Evolutionary conservation across 768 basidiomycete species (phyloP).

Genomic region (Pleurotus ostreatus): DNA sequence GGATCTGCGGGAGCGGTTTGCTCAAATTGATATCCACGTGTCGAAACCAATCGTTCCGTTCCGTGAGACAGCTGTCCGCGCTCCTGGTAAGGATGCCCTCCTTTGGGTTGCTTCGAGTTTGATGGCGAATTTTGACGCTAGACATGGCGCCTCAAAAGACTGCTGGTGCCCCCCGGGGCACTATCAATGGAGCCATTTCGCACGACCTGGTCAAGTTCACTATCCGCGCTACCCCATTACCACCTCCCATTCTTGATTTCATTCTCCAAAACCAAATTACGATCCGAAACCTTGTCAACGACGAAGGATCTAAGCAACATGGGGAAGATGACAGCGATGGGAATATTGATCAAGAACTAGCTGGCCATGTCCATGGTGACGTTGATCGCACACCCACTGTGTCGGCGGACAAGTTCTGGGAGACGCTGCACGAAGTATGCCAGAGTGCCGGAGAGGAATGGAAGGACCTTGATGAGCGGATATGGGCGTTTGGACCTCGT

Average conservation of each 20-base stretch:
- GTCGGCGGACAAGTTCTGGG: conserved; percentile 79
- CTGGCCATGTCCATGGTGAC: conserved; percentile 51
- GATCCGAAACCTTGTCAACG: conserved; percentile 56
- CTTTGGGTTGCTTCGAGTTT: background rate
- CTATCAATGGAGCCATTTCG: conserved; percentile 64
- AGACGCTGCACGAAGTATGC: conserved; percentile 57
- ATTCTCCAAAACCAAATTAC: conserved; percentile 67
- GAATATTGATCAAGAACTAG: conserved; percentile 31
- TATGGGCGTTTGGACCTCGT: conserved; percentile 94
- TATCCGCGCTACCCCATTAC: conserved; percentile 80
- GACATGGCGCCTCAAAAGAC: conserved; percentile 89
- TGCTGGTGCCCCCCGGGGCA: conserved; percentile 67
- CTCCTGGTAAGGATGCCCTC: conserved; percentile 44
- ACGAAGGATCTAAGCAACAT: conserved; percentile 24
- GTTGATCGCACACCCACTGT: conserved; percentile 60
- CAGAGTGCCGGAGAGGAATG: conserved; percentile 81
- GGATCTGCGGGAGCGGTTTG: conserved; percentile 94
- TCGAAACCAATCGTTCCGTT: conserved; percentile 98
- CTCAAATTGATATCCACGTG: conserved; percentile 86
- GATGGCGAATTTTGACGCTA: conserved; percentile 20
- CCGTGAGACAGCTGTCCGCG: conserved; percentile 89
- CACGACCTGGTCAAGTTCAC: conserved; percentile 76
- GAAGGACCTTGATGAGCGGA: conserved; percentile 60
- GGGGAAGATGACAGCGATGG: conserved; percentile 21
- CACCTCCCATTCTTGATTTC: conserved; percentile 67